Conservation (phyloP, 140 eudicot species). For the Bidens hawaiensis region DNA sequence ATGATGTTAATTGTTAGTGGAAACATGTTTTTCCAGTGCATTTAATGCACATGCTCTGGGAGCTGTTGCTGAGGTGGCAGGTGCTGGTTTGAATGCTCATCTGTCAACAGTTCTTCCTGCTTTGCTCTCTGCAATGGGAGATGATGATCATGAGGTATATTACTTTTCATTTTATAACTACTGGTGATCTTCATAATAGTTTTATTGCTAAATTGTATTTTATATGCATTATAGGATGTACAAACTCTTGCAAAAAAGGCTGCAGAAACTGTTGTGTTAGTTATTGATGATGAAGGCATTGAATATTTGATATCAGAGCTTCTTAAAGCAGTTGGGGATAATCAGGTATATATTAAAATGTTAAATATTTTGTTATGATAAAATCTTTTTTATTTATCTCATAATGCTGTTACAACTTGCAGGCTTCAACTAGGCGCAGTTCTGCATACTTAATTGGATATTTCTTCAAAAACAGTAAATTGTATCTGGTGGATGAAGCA, state of each 20-base stretch:
- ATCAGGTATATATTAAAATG: too few species aligned
- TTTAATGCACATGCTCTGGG: constrained; percentile 99
- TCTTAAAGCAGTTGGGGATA: constrained; percentile 81
- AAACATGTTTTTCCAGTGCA: constrained; percentile 49
- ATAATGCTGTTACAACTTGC: constrained; percentile 26
- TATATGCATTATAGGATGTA: constrained; percentile 51
- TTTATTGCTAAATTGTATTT: constrained; percentile 10
- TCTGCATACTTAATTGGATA: constrained; percentile 85
- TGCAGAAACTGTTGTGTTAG: constrained; percentile 94
- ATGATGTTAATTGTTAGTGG: constrained; percentile 2
- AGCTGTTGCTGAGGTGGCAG: constrained; percentile 98
- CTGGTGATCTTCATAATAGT: background rate
- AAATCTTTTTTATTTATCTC: background rate
- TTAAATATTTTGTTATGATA: background rate
- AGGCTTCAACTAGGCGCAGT: constrained; percentile 80
- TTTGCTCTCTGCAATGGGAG: constrained; percentile 90
- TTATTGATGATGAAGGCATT: constrained; percentile 93
- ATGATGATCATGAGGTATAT: constrained; percentile 54
- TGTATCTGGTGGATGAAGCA: constrained; percentile 93
- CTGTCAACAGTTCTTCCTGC: constrained; percentile 89
- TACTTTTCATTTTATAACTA: background rate
- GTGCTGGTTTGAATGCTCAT: constrained; percentile 83
- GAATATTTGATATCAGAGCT: constrained; percentile 80
- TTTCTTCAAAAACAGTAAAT: constrained; percentile 88
- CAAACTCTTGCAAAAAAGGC: constrained; percentile 82